Evolutionary conservation across 345 rosid species (phyloP).

Genomic region (Gossypioides kirkii): DNA sequence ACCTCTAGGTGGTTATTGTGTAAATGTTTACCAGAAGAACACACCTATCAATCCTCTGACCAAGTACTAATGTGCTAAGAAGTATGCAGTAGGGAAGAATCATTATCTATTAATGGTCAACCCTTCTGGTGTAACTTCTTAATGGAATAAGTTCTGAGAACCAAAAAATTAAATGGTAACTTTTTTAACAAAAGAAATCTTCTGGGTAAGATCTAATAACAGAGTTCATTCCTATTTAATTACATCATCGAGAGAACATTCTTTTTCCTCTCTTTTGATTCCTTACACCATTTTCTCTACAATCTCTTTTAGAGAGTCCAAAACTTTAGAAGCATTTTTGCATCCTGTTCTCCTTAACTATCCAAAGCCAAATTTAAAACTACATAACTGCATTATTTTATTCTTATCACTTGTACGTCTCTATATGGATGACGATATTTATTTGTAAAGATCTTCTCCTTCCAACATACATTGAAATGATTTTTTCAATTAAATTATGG

Average conservation of each 20-base stretch:
- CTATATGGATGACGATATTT: not conserved
- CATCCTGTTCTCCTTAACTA: not conserved
- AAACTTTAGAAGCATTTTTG: not conserved
- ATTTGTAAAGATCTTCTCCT: not conserved
- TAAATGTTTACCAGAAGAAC: not conserved
- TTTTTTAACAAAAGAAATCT: not conserved
- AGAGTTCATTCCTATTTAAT: not conserved
- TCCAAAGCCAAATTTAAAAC: not conserved
- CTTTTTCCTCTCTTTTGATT: not conserved
- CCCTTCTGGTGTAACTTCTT: too few species aligned
- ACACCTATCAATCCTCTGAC: not conserved
- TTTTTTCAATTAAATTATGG: not conserved
- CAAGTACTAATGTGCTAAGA: not conserved
- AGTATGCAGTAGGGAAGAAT: not conserved
- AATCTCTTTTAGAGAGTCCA: not conserved
- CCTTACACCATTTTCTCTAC: not conserved
- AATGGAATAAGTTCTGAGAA: too few species aligned
- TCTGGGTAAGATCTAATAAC: not conserved
- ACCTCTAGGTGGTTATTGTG: not conserved
- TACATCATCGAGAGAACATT: not conserved
- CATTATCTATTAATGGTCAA: not conserved
- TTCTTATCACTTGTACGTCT: not conserved
- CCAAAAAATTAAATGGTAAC: not conserved
- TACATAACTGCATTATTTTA: not conserved
- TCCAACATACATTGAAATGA: not conserved